Conservation (phyloP, 148 eudicot species). For the Vaccinium macrocarpon region DNA sequence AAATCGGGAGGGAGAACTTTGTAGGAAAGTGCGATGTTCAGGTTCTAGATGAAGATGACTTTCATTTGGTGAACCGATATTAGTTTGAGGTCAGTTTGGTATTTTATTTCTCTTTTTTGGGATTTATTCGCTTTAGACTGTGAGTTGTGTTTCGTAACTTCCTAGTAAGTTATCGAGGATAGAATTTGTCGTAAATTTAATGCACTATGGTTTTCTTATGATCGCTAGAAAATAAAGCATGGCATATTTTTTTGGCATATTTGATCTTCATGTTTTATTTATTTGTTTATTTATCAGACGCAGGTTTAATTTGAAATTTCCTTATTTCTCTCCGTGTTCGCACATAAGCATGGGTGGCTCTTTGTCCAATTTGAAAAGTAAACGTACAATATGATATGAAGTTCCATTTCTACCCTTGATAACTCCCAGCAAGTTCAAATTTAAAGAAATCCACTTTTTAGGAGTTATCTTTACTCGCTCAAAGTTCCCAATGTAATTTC, state of each 20-base stretch:
- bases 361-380: too few species aligned
- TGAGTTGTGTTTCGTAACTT: neutral
- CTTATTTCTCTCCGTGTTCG: neutral
- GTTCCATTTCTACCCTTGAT: too few species aligned
- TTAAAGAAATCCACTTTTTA: too few species aligned
- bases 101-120: neutral
- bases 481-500: too few species aligned
- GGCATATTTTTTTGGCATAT: neutral
- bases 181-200: neutral
- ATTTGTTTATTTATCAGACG: neutral
- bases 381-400: too few species aligned
- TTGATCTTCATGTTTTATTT: neutral
- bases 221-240: neutral
- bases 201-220: neutral
- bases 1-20: constrained; percentile 73
- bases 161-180: neutral
- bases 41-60: constrained; percentile 70
- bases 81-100: constrained; percentile 22
- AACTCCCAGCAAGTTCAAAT: too few species aligned
- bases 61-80: constrained; percentile 66
- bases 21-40: constrained; percentile 63
- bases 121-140: neutral
- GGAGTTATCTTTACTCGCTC: too few species aligned
- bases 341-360: neutral
- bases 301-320: neutral